A percentile compares a stretch with the other conserved stretches of the same genome.
Evolutionary conservation across 768 basidiomycete genomes (phyloP).

Genomic region (Mycena haematopus): DNA sequence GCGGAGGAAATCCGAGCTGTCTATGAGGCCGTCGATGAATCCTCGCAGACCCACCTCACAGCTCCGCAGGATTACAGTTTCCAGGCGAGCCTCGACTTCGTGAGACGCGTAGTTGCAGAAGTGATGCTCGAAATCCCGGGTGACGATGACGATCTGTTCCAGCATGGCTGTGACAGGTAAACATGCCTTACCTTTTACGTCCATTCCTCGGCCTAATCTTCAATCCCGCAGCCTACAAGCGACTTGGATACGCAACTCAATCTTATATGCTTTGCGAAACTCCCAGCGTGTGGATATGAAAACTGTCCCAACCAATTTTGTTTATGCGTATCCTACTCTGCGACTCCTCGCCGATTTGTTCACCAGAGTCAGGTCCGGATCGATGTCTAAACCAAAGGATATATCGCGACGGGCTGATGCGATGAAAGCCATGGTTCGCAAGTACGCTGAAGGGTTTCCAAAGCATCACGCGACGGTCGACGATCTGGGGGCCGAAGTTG

Average conservation of each 20-base stretch:
- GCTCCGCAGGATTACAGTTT: slow-evolving; percentile 13
- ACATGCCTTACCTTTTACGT: too few relatives aligned
- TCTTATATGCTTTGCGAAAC: not conserved
- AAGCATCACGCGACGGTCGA: not conserved
- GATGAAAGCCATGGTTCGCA: slow-evolving; percentile 29
- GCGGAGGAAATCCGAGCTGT: slow-evolving; percentile 33
- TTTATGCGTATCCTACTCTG: not conserved
- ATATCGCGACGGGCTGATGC: not conserved
- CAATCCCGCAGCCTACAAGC: slow-evolving; percentile 9
- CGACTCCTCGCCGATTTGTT: not conserved
- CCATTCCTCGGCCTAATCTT: too few relatives aligned
- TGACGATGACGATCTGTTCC: slow-evolving; percentile 47
- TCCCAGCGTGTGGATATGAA: not conserved
- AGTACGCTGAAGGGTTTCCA: slow-evolving; percentile 17
- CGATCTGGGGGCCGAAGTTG: not conserved
- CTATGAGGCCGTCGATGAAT: slow-evolving; percentile 27
- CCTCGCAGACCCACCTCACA: slow-evolving; percentile 16
- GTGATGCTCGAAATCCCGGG: slow-evolving; percentile 35
- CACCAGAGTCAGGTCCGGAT: not conserved
- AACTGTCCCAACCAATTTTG: not conserved
- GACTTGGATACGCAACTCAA: slow-evolving; percentile 17
- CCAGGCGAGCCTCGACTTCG: slow-evolving; percentile 34
- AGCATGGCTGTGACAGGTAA: slow-evolving; percentile 49
- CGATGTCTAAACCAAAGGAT: not conserved
- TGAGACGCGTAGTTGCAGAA: slow-evolving; percentile 39